phyloP scores from a whole-genome alignment of 768 basidiomycete genomes.

The Mycena vulgaris region DNA sequence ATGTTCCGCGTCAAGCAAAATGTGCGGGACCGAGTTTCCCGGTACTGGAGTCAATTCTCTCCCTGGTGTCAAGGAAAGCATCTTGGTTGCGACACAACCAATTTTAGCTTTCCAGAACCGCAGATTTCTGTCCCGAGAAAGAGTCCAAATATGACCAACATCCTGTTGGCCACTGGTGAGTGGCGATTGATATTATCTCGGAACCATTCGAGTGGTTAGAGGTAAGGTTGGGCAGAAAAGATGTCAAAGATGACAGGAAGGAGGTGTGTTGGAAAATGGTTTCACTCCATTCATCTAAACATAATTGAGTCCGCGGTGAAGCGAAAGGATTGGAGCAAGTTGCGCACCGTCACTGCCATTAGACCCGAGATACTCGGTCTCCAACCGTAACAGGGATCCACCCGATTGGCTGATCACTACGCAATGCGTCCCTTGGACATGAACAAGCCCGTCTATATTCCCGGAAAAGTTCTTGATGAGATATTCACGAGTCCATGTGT shows the following conservation, averaged over 20 bases:
- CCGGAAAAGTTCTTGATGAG: conserved; percentile 69
- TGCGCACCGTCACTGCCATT: conserved; percentile 72
- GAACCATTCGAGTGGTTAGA: conserved; percentile 62
- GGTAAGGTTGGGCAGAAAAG: conserved; percentile 72
- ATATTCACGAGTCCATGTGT: conserved; percentile 79
- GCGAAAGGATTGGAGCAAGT: conserved; percentile 26
- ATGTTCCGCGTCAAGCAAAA: conserved; percentile 71
- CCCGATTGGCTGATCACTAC: conserved; percentile 74
- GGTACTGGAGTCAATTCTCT: conserved; percentile 51
- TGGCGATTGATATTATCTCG: conserved; percentile 80
- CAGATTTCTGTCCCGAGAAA: conserved; percentile 89
- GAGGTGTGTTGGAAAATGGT: conserved; percentile 74
- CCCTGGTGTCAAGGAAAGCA: conserved; percentile 57
- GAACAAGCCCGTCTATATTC: conserved; percentile 63
- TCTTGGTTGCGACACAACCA: conserved; percentile 78
- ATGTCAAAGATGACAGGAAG: conserved; percentile 76
- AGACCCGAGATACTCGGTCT: conserved; percentile 71
- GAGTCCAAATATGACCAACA: conserved; percentile 82
- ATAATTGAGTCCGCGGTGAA: conserved; percentile 37
- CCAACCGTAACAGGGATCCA: conserved; percentile 79
- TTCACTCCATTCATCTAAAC: conserved; percentile 81
- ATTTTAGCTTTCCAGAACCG: conserved; percentile 87
- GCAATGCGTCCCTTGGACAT: conserved; percentile 77
- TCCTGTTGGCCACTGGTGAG: conserved; percentile 84
- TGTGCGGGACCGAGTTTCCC: conserved; percentile 51